Conservation (phyloP, 2,329 filamentous ascomycete species). For the Microsporum ferrugineum region DNA sequence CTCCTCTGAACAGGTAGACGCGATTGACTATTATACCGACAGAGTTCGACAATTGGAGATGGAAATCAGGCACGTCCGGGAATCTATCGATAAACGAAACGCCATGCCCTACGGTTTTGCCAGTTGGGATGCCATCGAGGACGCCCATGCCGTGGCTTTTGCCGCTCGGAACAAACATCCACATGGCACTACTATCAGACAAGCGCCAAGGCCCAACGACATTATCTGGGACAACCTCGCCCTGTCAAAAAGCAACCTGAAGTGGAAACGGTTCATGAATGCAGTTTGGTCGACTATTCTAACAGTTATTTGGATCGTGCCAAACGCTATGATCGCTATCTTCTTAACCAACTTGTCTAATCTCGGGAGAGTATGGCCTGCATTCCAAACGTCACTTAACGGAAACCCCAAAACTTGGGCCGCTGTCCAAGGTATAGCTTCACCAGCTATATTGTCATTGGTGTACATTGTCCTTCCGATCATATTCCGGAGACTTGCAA, state of each 20-base stretch:
- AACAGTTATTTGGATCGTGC: constrained; percentile 76
- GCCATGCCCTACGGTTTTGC: constrained; percentile 89
- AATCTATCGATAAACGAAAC: constrained; percentile 72
- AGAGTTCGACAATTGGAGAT: constrained; percentile 73
- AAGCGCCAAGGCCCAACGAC: constrained; percentile 80
- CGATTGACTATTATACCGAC: constrained; percentile 82
- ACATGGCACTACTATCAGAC: constrained; percentile 59
- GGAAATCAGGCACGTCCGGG: constrained; percentile 72
- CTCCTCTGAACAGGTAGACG: constrained; percentile 58
- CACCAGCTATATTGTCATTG: constrained; percentile 75
- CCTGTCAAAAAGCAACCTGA: constrained; percentile 55
- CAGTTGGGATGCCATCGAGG: constrained; percentile 76
- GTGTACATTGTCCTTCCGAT: constrained; percentile 81
- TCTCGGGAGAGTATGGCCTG: constrained; percentile 65
- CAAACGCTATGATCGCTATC: constrained; percentile 88
- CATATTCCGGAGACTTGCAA: constrained; percentile 78
- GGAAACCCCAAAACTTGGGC: constrained; percentile 61
- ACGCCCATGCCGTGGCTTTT: constrained; percentile 81
- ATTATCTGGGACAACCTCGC: constrained; percentile 93
- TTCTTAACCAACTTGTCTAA: constrained; percentile 82
- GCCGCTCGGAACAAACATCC: constrained; percentile 69
- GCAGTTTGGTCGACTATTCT: constrained; percentile 71
- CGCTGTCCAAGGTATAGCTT: constrained; percentile 80
- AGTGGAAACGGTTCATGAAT: constrained; percentile 64
- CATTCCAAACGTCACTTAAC: constrained; percentile 56